A percentile compares a stretch with the other conserved stretches of the same genome.
Conservation (phyloP, 768 basidiomycete genomes). For the Hygrocybe punicea region DNA sequence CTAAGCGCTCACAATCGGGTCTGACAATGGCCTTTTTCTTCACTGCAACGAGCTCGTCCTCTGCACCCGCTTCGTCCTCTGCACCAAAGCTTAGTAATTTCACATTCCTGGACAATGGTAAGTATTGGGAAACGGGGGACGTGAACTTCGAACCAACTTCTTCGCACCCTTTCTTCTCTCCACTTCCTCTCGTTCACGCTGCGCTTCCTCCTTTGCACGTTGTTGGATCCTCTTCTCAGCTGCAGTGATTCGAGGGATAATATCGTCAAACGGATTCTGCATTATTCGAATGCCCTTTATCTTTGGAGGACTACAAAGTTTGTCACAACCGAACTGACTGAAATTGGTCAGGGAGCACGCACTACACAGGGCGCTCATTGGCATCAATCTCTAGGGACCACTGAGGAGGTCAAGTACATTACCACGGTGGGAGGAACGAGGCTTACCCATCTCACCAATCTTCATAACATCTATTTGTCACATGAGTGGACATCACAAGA, state of each 20-base stretch:
- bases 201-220: conserved; percentile 70
- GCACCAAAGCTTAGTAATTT: conserved; percentile 86
- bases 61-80: conserved; percentile 53
- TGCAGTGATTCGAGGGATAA: conserved; percentile 93
- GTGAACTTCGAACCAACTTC: conserved; percentile 54
- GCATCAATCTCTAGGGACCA: conserved; percentile 58
- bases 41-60: conserved; percentile 51
- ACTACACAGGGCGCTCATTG: conserved; percentile 81
- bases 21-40: conserved; percentile 76
- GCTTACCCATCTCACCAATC: conserved; percentile 82
- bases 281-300: conserved; percentile 81
- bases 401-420: conserved; percentile 4
- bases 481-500: not conserved
- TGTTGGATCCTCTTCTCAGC: conserved; percentile 85
- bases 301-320: conserved; percentile 73
- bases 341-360: conserved; percentile 24
- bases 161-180: conserved; percentile 74
- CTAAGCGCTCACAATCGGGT: conserved; percentile 68
- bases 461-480: conserved; percentile 72
- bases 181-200: conserved; percentile 74
- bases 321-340: not conserved
- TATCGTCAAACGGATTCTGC: conserved; percentile 94
- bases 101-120: conserved; percentile 61
- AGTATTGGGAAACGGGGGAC: not conserved
- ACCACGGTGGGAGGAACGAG: not conserved